A percentile compares a stretch with the other conserved stretches of the same genome.
Conservation (phyloP, 2,329 filamentous ascomycete genomes). For the Cercospora citrullina region DNA sequence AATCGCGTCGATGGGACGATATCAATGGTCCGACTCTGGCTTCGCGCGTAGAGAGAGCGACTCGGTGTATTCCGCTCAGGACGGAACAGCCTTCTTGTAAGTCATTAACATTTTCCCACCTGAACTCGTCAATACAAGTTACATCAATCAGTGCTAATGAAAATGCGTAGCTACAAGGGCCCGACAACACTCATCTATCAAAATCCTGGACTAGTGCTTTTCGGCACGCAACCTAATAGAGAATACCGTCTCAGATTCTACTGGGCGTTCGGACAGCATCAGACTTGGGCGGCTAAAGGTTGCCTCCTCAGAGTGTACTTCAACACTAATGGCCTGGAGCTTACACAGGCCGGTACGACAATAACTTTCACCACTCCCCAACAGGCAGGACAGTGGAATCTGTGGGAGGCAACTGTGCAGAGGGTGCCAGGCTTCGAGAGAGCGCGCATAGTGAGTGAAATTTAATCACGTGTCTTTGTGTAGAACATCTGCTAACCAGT, state of each 20-base stretch:
- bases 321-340: background rate
- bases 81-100: background rate
- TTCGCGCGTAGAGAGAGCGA: background rate
- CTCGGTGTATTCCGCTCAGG: background rate
- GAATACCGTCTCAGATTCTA: background rate
- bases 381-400: background rate
- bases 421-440: slow-evolving; percentile 1
- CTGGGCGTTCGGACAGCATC: background rate
- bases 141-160: background rate
- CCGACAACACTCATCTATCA: background rate
- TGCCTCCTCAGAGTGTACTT: background rate
- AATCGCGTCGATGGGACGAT: background rate
- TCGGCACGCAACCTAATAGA: background rate
- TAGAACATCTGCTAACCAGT: background rate
- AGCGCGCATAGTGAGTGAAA: background rate
- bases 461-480: background rate
- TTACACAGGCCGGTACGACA: background rate
- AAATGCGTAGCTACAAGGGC: background rate
- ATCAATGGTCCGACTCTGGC: background rate
- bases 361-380: background rate
- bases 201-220: background rate
- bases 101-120: background rate
- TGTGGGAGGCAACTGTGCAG: slow-evolving; percentile 1
- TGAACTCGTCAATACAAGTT: background rate
- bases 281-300: background rate